Evolutionary conservation across 306 rosid genomes (phyloP).

Genomic region (Quercus gilva): DNA sequence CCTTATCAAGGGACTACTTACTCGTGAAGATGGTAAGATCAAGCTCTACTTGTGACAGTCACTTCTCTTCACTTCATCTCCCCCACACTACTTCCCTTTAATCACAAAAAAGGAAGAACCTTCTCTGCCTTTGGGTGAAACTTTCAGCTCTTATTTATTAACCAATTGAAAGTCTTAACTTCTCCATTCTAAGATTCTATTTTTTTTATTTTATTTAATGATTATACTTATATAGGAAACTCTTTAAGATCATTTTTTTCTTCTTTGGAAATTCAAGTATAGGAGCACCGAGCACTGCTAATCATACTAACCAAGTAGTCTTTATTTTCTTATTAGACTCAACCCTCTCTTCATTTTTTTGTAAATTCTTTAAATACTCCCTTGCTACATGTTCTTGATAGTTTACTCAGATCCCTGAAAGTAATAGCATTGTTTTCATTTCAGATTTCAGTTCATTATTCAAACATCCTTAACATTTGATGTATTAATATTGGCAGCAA

Average conservation of each 20-base stretch:
- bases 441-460: not conserved
- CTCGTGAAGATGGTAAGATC: constrained; percentile 31
- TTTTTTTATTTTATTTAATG: not conserved
- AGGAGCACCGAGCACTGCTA: no score
- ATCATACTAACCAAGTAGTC: not conserved
- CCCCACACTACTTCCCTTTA: not conserved
- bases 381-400: not conserved
- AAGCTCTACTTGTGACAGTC: not conserved
- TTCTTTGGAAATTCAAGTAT: not conserved
- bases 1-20: constrained; percentile 31
- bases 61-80: not conserved
- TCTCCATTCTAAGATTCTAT: not conserved
- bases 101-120: not conserved
- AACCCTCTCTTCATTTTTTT: not conserved
- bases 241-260: not conserved
- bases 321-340: not conserved
- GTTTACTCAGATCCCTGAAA: not conserved
- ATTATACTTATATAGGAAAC: not conserved
- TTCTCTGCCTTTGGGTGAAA: not conserved
- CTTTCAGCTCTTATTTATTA: not conserved
- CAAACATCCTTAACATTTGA: not conserved
- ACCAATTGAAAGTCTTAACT: no score
- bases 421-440: not conserved
- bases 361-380: not conserved
- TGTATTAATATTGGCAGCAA: constrained; percentile 15